Base-by-base conservation (phyloP, 345 rosid genomes). In the Mangifera indica region DNA sequence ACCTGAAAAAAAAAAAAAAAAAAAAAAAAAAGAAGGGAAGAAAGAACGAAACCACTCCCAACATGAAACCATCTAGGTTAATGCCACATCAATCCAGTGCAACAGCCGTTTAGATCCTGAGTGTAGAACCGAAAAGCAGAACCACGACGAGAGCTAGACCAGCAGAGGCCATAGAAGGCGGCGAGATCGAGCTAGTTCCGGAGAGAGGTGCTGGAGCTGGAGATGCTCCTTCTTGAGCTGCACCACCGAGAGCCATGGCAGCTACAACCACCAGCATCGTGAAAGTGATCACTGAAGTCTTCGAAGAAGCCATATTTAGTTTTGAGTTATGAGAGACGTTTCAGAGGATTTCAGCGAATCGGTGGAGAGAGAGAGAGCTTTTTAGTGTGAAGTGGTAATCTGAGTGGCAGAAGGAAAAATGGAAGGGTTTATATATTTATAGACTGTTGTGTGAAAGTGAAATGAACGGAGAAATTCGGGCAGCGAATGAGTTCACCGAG, bases 161-260 rank as follows among this genome's bases (percentile, higher is more conserved):
- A 32, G 81, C 88, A 0, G 81, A 69, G 12, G 69, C 81, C 45
- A 87, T 5, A 0, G 91, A 78, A 1, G 91, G 79, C 0, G 91
- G 79, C 0, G 82, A 67, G 75, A 86, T 55, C 25, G 78, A 22
- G 63, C 76, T 78, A n/a, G 92, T 84, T 21, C 84, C 88, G 12
- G 93, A 81, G 6, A 53, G 9, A 4, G 92, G 92, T 26, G 82
- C 72, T 0, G 92, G 91, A 0, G 97, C 91, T 3, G 93, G 92
- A 7, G 93, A 72, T 5, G 78, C 83, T 0, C 58, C 72, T 0
- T 79, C 82, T 8, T 86, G 88, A 57, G 82, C 88, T 0, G 85
- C 54, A 21, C 83, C 81, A 2, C 78, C 65, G 42, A 82, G 63
- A 29, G 86, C 84, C 11, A 79, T 45, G 25, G 76, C 76, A 40